Conservation (phyloP, 2,329 filamentous ascomycete species). For the Hymenoscyphus occultus region DNA sequence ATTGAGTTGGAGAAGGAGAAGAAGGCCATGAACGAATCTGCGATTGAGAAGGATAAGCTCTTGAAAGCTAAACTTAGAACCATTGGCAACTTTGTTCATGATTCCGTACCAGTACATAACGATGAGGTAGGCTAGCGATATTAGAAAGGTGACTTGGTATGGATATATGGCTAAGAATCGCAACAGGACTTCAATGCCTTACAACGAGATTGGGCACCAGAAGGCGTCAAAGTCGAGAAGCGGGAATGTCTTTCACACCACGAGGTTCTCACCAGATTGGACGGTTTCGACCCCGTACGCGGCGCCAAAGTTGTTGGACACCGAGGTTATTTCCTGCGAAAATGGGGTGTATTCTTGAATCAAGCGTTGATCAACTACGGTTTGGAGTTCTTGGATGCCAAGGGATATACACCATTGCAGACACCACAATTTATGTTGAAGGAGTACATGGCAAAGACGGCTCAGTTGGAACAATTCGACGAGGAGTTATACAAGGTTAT, state of each 20-base stretch:
- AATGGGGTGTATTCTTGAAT: slow-evolving; percentile 88
- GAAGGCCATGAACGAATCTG: slow-evolving; percentile 72
- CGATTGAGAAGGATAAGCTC: slow-evolving; percentile 69
- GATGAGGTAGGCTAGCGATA: slow-evolving; percentile 59
- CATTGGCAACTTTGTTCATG: slow-evolving; percentile 90
- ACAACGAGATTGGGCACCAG: slow-evolving; percentile 76
- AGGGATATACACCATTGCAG: slow-evolving; percentile 79
- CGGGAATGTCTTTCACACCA: slow-evolving; percentile 83
- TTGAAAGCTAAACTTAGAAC: slow-evolving; percentile 77
- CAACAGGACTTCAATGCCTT: slow-evolving; percentile 73
- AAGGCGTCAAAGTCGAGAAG: slow-evolving; percentile 71
- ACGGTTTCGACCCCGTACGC: slow-evolving; percentile 89
- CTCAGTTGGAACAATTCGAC: slow-evolving; percentile 94
- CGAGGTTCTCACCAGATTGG: slow-evolving; percentile 82
- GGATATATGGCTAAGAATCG: neutral
- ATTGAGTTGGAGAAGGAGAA: slow-evolving; percentile 75
- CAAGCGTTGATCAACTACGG: slow-evolving; percentile 95
- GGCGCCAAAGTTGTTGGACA: slow-evolving; percentile 94
- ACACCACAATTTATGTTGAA: slow-evolving; percentile 93
- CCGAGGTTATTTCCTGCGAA: slow-evolving; percentile 86
- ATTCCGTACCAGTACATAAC: slow-evolving; percentile 77
- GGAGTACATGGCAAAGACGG: slow-evolving; percentile 96
- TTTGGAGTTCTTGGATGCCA: slow-evolving; percentile 78
- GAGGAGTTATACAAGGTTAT: slow-evolving; percentile 98
- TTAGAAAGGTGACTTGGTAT: neutral